These are phyloP conservation scores for Aeminium ludgeri DNA, from an alignment of 495 filamentous ascomycete species.

Conservation along the genomic window DNA sequence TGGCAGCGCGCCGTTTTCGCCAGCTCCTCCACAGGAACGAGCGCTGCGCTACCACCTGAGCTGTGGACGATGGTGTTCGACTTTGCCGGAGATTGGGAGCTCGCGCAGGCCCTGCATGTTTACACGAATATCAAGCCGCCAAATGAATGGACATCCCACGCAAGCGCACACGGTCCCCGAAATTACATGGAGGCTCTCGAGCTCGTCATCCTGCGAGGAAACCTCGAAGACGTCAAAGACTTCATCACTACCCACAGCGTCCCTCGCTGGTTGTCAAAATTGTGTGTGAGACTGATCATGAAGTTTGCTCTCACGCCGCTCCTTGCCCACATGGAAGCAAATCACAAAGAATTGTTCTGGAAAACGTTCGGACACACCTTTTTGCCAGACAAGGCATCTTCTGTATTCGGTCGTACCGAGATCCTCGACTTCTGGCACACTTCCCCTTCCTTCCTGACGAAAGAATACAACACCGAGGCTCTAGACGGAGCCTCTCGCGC, in stretches of 20 bases:
- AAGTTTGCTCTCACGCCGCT: conserved; percentile 70
- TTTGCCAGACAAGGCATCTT: conserved; percentile 68
- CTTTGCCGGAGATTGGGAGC: conserved; percentile 74
- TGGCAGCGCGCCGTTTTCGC: conserved; percentile 26
- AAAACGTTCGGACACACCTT: conserved; percentile 64
- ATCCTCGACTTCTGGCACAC: conserved; percentile 81
- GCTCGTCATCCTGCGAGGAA: conserved; percentile 59
- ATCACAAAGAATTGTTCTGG: conserved; percentile 65
- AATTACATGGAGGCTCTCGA: conserved; percentile 43
- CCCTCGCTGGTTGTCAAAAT: conserved; percentile 57
- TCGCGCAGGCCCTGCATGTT: conserved; percentile 61
- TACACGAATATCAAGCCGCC: conserved; percentile 60
- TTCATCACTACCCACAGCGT: conserved; percentile 47
- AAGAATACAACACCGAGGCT: conserved; percentile 62
- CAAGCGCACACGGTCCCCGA: conserved; percentile 30
- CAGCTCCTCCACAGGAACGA: conserved; percentile 8
- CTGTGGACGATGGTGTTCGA: conserved; percentile 81
- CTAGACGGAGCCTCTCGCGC: conserved; percentile 72
- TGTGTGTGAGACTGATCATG: conserved; percentile 75
- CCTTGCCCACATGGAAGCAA: conserved; percentile 61
- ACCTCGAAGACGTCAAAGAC: conserved; percentile 44
- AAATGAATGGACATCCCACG: conserved; percentile 43
- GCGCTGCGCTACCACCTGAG: conserved; percentile 48
- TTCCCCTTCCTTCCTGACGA: conserved; percentile 58
- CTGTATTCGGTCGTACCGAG: conserved; percentile 67